phyloP scores from a whole-genome alignment of 352 stramenopile species.

The Phytophthora crassamura region DNA sequence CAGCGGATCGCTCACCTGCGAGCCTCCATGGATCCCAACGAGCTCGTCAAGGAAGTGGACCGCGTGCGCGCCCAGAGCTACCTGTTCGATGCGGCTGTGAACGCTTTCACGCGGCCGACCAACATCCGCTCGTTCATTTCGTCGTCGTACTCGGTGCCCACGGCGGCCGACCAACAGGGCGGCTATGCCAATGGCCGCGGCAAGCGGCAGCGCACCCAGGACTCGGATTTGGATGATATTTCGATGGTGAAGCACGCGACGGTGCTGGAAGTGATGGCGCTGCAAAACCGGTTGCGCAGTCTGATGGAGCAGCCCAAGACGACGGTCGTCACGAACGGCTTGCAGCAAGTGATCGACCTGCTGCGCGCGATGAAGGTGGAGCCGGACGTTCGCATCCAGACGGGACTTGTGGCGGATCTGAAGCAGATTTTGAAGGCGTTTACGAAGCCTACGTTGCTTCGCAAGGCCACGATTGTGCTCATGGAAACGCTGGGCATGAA shows the following conservation, averaged over 20 bases:
- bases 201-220: conserved; percentile 70
- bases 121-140: conserved; percentile 68
- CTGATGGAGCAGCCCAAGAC: conserved; percentile 65
- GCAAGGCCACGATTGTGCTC: conserved; percentile 71
- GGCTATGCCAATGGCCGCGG: conserved; percentile 25
- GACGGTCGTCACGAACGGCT: conserved; percentile 60
- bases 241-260: conserved; percentile 71
- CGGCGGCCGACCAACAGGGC: conserved; percentile 46
- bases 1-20: conserved; percentile 79
- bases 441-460: conserved; percentile 80
- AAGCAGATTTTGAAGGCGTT: conserved; percentile 83
- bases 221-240: conserved; percentile 71
- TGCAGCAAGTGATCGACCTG: conserved; percentile 86
- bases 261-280: conserved; percentile 63
- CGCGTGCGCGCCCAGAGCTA: conserved; percentile 70
- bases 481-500: conserved; percentile 79
- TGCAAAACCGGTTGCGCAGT: conserved; percentile 77
- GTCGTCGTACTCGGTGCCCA: conserved; percentile 59
- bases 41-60: conserved; percentile 84
- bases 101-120: conserved; percentile 63
- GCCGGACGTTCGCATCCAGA: conserved; percentile 75
- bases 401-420: conserved; percentile 70
- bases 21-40: conserved; percentile 71
- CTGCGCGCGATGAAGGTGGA: conserved; percentile 79
- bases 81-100: conserved; percentile 69